phyloP scores from a whole-genome alignment of 352 stramenopile species.

The Phytophthora macrochlamydospora region DNA sequence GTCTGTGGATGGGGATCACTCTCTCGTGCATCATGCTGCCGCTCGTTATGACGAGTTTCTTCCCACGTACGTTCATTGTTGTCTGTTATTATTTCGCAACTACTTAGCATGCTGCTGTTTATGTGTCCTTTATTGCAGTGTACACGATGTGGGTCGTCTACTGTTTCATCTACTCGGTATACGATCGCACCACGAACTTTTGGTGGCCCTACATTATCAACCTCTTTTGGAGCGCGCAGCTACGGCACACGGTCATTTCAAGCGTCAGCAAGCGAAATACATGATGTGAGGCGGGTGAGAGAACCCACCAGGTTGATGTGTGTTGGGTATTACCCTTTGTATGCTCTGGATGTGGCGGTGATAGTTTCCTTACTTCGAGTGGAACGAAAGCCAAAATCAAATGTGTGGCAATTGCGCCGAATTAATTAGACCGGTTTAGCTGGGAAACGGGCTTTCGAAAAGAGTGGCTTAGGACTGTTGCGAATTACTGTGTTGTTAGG shows the following conservation, averaged over 20 bases:
- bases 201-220: conserved; percentile 90
- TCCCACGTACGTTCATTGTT: conserved; percentile 55
- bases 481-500: neutral
- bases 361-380: no score
- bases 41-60: conserved; percentile 81
- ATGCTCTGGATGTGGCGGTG: no score
- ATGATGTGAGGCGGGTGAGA: conserved; percentile 20
- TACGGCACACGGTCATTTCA: conserved; percentile 65
- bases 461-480: neutral
- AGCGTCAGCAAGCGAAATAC: conserved; percentile 38
- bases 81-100: neutral
- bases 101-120: neutral
- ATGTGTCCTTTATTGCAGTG: conserved; percentile 39
- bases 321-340: conserved; percentile 4
- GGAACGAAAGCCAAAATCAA: no score
- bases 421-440: conserved; percentile 17
- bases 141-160: conserved; percentile 84
- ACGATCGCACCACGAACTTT: conserved; percentile 84
- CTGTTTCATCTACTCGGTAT: conserved; percentile 84
- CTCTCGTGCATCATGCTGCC: conserved; percentile 70
- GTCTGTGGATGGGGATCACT: conserved; percentile 75
- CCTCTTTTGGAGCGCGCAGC: conserved; percentile 64
- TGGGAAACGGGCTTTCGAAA: no score
- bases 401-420: conserved; percentile 14
- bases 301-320: neutral